Percentiles rank a stretch among this genome's conserved stretches.
Evolutionary conservation across 768 basidiomycete species (phyloP).

Genomic region (Sistotremastrum niveocremeum): DNA sequence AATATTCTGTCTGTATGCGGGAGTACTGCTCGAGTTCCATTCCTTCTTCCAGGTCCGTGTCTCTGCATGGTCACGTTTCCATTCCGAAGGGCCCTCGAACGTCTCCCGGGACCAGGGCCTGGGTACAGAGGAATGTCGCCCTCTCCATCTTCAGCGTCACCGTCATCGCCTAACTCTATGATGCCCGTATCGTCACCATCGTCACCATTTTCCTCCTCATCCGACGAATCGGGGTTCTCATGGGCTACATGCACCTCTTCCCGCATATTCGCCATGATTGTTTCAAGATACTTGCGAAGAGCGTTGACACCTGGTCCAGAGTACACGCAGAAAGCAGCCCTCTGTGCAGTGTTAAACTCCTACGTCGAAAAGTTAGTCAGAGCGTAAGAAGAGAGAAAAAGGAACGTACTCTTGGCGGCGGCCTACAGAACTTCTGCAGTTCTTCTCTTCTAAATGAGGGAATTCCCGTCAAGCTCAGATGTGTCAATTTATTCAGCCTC

Average conservation of each 20-base stretch:
- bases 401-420: slow-evolving; percentile 63
- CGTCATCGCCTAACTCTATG: no score
- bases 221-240: no score
- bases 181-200: no score
- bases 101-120: no score
- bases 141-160: no score
- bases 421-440: slow-evolving; percentile 80
- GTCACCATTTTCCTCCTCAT: not conserved
- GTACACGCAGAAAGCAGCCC: slow-evolving; percentile 89
- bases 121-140: no score
- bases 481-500: slow-evolving; percentile 81
- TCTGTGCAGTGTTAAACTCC: slow-evolving; percentile 88
- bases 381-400: not conserved
- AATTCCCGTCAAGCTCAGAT: slow-evolving; percentile 96
- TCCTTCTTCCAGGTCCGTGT: no score
- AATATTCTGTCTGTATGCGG: no score
- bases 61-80: no score
- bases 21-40: no score
- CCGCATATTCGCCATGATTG: not conserved
- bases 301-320: slow-evolving; percentile 83
- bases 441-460: slow-evolving; percentile 77
- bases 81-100: no score
- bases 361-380: slow-evolving; percentile 17
- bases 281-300: slow-evolving; percentile 55
- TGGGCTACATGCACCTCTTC: not conserved